phyloP scores from a whole-genome alignment of 768 basidiomycete genomes.

The Tubosaeta sp. region DNA sequence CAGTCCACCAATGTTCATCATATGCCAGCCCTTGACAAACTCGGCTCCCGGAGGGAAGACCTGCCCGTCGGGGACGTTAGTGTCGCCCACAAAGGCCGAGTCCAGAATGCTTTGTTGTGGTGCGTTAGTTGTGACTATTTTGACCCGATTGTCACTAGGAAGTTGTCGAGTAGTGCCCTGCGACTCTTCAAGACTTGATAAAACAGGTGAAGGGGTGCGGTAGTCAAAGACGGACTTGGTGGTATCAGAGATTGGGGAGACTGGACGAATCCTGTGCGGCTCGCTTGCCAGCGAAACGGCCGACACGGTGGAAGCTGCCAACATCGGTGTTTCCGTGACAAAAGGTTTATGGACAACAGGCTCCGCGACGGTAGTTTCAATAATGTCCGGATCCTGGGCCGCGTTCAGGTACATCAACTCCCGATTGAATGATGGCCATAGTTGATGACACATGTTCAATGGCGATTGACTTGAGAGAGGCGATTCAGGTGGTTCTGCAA shows the following conservation, averaged over 20 bases:
- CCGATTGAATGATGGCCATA: slow-evolving; percentile 36
- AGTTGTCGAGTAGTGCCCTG: not conserved
- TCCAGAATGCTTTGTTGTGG: slow-evolving; percentile 27
- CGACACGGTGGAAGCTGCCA: slow-evolving; percentile 23
- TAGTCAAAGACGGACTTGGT: slow-evolving; percentile 31
- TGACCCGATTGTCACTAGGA: not conserved
- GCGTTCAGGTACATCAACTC: slow-evolving; percentile 34
- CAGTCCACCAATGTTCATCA: slow-evolving; percentile 57
- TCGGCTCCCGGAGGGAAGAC: slow-evolving; percentile 78
- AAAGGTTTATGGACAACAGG: slow-evolving; percentile 22
- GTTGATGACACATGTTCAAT: slow-evolving; percentile 21
- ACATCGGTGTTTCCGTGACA: slow-evolving; percentile 27
- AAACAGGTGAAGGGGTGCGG: slow-evolving; percentile 13
- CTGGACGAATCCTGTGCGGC: not conserved
- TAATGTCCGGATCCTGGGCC: not conserved
- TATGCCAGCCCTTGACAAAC: slow-evolving; percentile 80
- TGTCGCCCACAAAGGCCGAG: slow-evolving; percentile 59
- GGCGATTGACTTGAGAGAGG: slow-evolving; percentile 5
- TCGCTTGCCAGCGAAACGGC: slow-evolving; percentile 4
- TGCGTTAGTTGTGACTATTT: not conserved
- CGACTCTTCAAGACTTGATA: slow-evolving; percentile 1
- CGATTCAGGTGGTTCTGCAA: slow-evolving; percentile 4
- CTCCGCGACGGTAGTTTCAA: not conserved
- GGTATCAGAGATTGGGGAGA: slow-evolving; percentile 5
- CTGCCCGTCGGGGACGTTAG: slow-evolving; percentile 73